These are phyloP conservation scores for Melaleuca quinquenervia DNA, from an alignment of 345 rosid species.

Conservation along the genomic window DNA sequence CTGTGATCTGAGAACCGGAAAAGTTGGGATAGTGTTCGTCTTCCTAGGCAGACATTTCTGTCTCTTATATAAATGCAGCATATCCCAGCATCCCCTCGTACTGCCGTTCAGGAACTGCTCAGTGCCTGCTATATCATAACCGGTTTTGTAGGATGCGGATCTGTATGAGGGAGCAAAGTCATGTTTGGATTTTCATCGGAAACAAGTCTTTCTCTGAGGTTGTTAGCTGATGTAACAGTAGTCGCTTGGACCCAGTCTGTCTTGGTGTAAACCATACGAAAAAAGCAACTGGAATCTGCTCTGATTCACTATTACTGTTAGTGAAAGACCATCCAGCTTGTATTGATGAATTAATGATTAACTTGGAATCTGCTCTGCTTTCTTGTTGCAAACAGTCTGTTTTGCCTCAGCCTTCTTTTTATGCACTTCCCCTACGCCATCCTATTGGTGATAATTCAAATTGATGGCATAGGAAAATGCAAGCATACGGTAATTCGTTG, in stretches of 20 bases:
- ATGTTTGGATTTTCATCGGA: not conserved
- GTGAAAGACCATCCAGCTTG: not conserved
- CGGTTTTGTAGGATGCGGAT: not conserved
- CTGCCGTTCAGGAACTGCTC: not conserved
- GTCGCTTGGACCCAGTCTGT: not conserved
- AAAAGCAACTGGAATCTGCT: not conserved
- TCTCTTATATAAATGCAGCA: not conserved
- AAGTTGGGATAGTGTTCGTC: not conserved
- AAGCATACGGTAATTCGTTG: not conserved
- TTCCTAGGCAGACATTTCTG: not conserved
- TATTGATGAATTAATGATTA: not conserved
- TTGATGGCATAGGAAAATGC: not conserved
- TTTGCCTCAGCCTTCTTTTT: not conserved
- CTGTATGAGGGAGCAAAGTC: not conserved
- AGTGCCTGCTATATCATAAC: not conserved
- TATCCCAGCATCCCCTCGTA: not conserved
- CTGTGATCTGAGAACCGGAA: not conserved
- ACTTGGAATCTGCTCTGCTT: not conserved
- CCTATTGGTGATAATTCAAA: not conserved
- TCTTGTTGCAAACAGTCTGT: not conserved
- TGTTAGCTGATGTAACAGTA: not conserved
- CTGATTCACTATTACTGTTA: not conserved
- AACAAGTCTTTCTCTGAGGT: rapidly evolving
- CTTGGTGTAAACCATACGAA: not conserved
- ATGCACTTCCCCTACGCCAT: not conserved